phyloP scores from a whole-genome alignment of 2,329 filamentous ascomycete genomes.

The Torrubiella hemipterigena region DNA sequence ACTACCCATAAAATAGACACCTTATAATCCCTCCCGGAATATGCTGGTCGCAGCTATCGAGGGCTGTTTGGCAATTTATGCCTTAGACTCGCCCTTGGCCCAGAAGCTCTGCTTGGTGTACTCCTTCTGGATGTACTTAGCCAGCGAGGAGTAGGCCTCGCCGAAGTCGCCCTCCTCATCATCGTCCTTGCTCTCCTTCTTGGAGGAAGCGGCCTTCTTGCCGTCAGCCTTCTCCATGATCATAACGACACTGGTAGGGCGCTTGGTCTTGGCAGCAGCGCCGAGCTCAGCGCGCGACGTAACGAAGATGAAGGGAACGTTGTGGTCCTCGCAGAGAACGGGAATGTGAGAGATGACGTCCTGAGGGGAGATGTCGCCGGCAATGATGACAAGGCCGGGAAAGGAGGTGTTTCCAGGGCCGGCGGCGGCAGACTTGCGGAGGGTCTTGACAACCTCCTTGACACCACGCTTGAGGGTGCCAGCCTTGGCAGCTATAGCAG shows the following conservation, averaged over 20 bases:
- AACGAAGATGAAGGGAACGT: slow-evolving; percentile 93
- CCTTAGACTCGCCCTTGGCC: slow-evolving; percentile 25
- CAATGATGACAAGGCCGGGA: slow-evolving; percentile 77
- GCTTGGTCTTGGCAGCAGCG: slow-evolving; percentile 86
- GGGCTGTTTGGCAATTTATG: no score
- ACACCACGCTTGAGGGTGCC: slow-evolving; percentile 95
- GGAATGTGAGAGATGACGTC: slow-evolving; percentile 98
- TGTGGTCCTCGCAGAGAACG: slow-evolving; percentile 95
- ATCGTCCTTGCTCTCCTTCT: slow-evolving; percentile 32
- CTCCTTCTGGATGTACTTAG: slow-evolving; percentile 57
- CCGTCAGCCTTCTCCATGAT: slow-evolving; percentile 46
- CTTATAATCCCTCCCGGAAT: no score
- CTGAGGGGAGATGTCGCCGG: slow-evolving; percentile 94
- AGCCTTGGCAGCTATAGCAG: slow-evolving; percentile 77
- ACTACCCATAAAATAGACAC: not conserved
- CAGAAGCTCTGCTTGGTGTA: slow-evolving; percentile 43
- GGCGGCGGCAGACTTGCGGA: slow-evolving; percentile 73
- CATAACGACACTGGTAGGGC: slow-evolving; percentile 95
- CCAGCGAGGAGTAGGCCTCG: slow-evolving; percentile 51
- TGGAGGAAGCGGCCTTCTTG: slow-evolving; percentile 26
- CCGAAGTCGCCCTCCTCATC: slow-evolving; percentile 47
- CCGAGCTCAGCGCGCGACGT: slow-evolving; percentile 86
- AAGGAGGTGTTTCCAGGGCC: slow-evolving; percentile 51
- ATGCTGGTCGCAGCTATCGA: no score
- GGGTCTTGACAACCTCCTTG: slow-evolving; percentile 96